Evolutionary conservation across 495 filamentous ascomycete genomes (phyloP), one percentile per base, ranked within the genome.

Genomic region (Penicillium manginii): DNA sequence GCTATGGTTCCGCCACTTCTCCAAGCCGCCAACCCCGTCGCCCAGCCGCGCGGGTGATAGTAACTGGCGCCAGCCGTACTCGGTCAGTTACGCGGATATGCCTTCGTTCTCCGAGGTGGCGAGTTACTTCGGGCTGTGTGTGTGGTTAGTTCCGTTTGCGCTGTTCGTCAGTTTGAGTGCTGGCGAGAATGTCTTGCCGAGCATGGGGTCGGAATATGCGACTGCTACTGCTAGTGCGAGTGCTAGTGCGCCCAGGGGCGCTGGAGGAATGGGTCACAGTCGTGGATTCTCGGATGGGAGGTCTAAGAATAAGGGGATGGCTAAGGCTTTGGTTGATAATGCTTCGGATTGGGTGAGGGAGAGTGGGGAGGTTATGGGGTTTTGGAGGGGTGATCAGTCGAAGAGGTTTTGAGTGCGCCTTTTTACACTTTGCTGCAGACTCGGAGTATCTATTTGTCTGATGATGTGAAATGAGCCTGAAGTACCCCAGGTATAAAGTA

Each of bases 1-100:
- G 77, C 81, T 97, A 49, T 98, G 94, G 93, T 98, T 98, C 78
- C 86, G 83, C 42, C 88, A 97, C 73, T 98, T 98, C 74, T 93
- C 91, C 18, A 77, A 80, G 53, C 80, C 84, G 12, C 61, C 74
- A 7, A 50, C 70, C 21, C 67, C 63, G 39, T 61, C 70, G 43
- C 61, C 60, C 1, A n/a, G 62, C 57, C 5, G 55, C 64, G 42
- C n/a, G n/a, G n/a, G n/a, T n/a, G 64, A 62, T 42, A 69, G 63
- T 35, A 75, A 71, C 55, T 78, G 74, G 73, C 73, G 80, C 55
- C 75, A 85, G 53, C 84, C 84, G 57, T 85, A 88, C 71, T 82
- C 85, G 64, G 73, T 83, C 39, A 66, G 69, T 53, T 65, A 72
- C 29, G 73, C 77, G 11, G 79, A 87, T 52, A 75, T 91, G 54